These are phyloP conservation scores for Pyrenula aspistea DNA, from an alignment of 495 filamentous ascomycete species.

Conservation along the genomic window DNA sequence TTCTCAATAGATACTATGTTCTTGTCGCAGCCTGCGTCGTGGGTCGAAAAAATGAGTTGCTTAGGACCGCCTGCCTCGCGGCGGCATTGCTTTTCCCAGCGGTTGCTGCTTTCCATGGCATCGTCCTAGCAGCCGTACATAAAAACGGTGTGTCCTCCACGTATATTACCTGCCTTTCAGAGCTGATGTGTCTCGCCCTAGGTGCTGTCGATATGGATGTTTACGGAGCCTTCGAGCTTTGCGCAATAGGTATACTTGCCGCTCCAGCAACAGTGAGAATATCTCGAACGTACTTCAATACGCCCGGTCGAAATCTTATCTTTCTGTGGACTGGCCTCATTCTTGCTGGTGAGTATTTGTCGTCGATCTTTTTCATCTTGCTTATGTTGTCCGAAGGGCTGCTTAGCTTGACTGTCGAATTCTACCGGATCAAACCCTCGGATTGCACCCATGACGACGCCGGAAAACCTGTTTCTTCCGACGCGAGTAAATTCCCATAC, in stretches of 20 bases:
- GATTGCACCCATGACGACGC: slow-evolving; percentile 25
- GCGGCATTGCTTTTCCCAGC: slow-evolving; percentile 49
- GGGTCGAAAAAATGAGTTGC: slow-evolving; percentile 42
- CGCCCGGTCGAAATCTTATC: slow-evolving; percentile 46
- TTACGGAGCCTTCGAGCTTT: slow-evolving; percentile 51
- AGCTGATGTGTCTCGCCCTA: slow-evolving; percentile 12
- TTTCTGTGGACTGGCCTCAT: slow-evolving; percentile 47
- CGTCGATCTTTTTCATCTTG: neutral
- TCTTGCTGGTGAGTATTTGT: slow-evolving; percentile 31
- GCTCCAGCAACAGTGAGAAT: slow-evolving; percentile 43
- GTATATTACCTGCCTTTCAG: neutral
- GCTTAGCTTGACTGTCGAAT: slow-evolving; percentile 44
- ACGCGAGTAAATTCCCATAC: slow-evolving; percentile 24
- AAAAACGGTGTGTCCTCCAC: slow-evolving; percentile 27
- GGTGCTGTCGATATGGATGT: slow-evolving; percentile 53
- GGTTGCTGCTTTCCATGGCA: slow-evolving; percentile 45
- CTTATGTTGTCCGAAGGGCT: slow-evolving; percentile 25
- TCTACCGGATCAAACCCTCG: slow-evolving; percentile 32
- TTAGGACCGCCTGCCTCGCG: slow-evolving; percentile 45
- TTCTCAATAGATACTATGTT: slow-evolving; percentile 40
- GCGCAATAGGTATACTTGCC: slow-evolving; percentile 46
- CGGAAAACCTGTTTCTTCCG: slow-evolving; percentile 20
- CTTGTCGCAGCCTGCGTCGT: slow-evolving; percentile 45
- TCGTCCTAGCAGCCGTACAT: slow-evolving; percentile 42
- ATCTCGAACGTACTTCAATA: slow-evolving; percentile 46